Conservation (phyloP, 768 basidiomycete genomes). For the Agaricus sinodeliciosus region DNA sequence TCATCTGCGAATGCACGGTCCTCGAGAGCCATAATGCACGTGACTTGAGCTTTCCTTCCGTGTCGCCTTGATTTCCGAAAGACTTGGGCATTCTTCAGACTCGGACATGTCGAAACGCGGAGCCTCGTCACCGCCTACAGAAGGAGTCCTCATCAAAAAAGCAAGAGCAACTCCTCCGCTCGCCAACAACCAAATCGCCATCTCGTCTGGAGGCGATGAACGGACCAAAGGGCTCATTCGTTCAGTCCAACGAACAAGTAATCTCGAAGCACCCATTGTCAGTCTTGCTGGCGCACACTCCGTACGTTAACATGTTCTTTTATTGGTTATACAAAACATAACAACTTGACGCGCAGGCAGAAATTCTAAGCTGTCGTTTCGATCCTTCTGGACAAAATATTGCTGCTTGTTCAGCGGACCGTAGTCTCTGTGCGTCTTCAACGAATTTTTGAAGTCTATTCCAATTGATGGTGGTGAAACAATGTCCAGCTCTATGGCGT, state of each 20-base stretch:
- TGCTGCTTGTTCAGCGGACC: conserved; percentile 87
- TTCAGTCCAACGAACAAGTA: conserved; percentile 87
- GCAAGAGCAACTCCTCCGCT: conserved; percentile 42
- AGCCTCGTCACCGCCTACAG: conserved; percentile 42
- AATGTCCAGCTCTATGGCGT: conserved; percentile 68
- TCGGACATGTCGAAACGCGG: conserved; percentile 66
- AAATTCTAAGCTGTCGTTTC: conserved; percentile 89
- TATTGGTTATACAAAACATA: background rate
- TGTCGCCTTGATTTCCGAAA: too few species aligned
- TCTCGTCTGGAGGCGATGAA: conserved; percentile 70
- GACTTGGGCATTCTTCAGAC: background rate
- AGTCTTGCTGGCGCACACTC: conserved; percentile 83
- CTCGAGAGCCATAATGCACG: background rate
- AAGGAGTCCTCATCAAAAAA: conserved; percentile 54
- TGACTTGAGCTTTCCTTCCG: background rate
- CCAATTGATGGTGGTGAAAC: background rate
- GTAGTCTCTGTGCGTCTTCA: conserved; percentile 72
- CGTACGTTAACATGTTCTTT: conserved; percentile 35
- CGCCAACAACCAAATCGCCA: conserved; percentile 57
- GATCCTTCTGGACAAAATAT: conserved; percentile 92
- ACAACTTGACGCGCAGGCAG: conserved; percentile 23
- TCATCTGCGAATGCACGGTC: too few species aligned
- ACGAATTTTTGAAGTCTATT: background rate
- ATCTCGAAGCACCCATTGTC: conserved; percentile 89
- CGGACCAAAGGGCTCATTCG: conserved; percentile 75